phyloP scores from a whole-genome alignment of 2,329 filamentous ascomycete species.

The Xylariomycetidae sp. region DNA sequence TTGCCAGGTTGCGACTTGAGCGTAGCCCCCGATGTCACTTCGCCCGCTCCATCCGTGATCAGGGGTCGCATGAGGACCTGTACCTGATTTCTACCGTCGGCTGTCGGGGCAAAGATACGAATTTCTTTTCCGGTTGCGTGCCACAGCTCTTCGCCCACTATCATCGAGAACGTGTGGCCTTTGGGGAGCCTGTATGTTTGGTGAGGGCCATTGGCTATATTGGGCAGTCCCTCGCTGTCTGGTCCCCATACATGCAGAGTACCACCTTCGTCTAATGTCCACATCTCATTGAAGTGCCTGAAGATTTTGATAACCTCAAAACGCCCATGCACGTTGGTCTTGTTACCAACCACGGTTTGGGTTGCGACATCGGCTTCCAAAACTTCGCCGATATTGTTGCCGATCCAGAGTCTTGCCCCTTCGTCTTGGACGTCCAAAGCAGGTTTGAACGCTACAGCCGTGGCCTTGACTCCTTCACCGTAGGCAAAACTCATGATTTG shows the following conservation, averaged over 20 bases:
- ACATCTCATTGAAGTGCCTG: conserved; percentile 82
- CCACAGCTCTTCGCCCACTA: conserved; percentile 83
- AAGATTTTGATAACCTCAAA: conserved; percentile 80
- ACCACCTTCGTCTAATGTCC: conserved; percentile 89
- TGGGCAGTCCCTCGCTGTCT: conserved; percentile 66
- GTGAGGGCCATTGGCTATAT: conserved; percentile 63
- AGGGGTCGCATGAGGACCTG: conserved; percentile 71
- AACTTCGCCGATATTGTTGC: conserved; percentile 82
- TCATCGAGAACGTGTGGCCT: conserved; percentile 83
- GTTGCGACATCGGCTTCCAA: conserved; percentile 80
- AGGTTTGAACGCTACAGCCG: conserved; percentile 81
- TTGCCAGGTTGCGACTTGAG: conserved; percentile 70
- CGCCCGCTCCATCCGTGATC: conserved; percentile 67
- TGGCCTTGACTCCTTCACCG: conserved; percentile 78
- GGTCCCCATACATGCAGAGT: conserved; percentile 84
- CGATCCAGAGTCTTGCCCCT: conserved; percentile 80
- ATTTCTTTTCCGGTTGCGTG: conserved; percentile 83
- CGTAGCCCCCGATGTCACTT: conserved; percentile 79
- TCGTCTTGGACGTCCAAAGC: conserved; percentile 73
- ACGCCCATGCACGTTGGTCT: conserved; percentile 68
- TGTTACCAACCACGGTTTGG: conserved; percentile 65
- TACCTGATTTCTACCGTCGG: conserved; percentile 64
- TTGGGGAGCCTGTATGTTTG: conserved; percentile 74
- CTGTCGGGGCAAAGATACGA: conserved; percentile 72
- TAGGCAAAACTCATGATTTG: conserved; percentile 76